Base-by-base conservation (phyloP, 2,329 filamentous ascomycete genomes). In the Didymella arachidicola region DNA sequence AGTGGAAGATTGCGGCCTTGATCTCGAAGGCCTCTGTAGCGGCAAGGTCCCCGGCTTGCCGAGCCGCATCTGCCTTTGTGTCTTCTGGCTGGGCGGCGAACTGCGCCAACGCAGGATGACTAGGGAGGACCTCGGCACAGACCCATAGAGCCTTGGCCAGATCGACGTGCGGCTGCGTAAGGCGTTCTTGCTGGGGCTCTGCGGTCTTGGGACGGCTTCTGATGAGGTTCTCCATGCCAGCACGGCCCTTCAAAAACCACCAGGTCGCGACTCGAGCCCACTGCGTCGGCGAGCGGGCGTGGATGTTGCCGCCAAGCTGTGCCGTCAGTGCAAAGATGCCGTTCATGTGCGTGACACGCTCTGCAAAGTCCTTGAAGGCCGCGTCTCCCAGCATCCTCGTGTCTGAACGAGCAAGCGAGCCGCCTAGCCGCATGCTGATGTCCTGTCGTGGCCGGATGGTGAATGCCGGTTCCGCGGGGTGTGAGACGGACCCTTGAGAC, bases 211-310 rank as follows among this genome's bases (percentile, higher is more conserved):
- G 83, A 7, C 86, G 84, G 51, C 86, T 87, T 60, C 91, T 84
- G 45, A 96, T 87, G 38, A 89, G 82, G 12, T 79, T 77, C 74
- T 97, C 93, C 50, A 97, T 82, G 10, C 88, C 87, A 70, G 88
- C 86, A 61, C 93, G 88, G 19, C 93, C 93, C 66, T 87, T 89
- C 44, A 96, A 73, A 70, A 97, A 96, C 93, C 93, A 97, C 93
- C 93, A 97, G 0, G 91, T 80, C 3, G 87, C 88, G 25, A 88
- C 89, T 57, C 91, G 85, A 10, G 89, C 82, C 80, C 93, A 89
- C 59, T 92, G 86, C 45, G 84, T 81, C 0, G 89, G 82, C 0
- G 86, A 80, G 49, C 86, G 89, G 29, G 84, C 82, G 54, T 86
- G 82, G 4, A 93, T 73, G 0, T 91, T 87, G 62, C 86, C 87